phyloP scores from a whole-genome alignment of 768 basidiomycete genomes.

The Amanita jacksonii region DNA sequence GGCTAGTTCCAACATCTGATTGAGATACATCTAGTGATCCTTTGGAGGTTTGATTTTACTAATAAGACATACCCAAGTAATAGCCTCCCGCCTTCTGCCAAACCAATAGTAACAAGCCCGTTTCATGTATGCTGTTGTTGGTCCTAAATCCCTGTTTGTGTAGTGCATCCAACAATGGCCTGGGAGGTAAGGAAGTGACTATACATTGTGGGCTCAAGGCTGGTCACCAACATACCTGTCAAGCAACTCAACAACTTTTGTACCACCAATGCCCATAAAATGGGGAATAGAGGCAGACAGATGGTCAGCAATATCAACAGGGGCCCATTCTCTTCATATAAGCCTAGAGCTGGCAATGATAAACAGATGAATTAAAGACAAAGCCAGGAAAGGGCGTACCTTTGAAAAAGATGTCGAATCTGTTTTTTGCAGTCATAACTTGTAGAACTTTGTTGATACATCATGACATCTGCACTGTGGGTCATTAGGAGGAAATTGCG shows the following conservation, averaged over 20 bases:
- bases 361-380: not conserved
- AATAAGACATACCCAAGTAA: slow-evolving; percentile 34
- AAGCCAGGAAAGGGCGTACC: slow-evolving; percentile 21
- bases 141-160: slow-evolving; percentile 37
- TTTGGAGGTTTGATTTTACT: too few relatives aligned
- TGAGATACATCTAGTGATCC: slow-evolving; percentile 1
- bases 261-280: slow-evolving; percentile 14
- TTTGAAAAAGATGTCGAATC: slow-evolving; percentile 20
- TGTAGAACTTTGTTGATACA: slow-evolving; percentile 3
- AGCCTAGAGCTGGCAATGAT: slow-evolving; percentile 4
- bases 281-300: slow-evolving; percentile 39
- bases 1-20: slow-evolving; percentile 43
- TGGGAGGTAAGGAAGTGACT: slow-evolving; percentile 12
- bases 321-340: slow-evolving; percentile 38
- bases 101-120: slow-evolving; percentile 31
- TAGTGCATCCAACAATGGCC: slow-evolving; percentile 37
- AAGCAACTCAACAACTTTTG: slow-evolving; percentile 15
- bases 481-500: not conserved
- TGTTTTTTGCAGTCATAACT: slow-evolving; percentile 9
- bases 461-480: slow-evolving; percentile 2
- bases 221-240: slow-evolving; percentile 23
- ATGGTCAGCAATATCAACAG: slow-evolving; percentile 38
- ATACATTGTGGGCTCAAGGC: slow-evolving; percentile 12
- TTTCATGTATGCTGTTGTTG: slow-evolving; percentile 30
- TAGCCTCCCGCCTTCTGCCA: slow-evolving; percentile 38